Evolutionary conservation across 148 eudicot genomes (phyloP), one percentile per base, ranked within the genome.

Genomic region (Vaccinium vitisidaea): DNA sequence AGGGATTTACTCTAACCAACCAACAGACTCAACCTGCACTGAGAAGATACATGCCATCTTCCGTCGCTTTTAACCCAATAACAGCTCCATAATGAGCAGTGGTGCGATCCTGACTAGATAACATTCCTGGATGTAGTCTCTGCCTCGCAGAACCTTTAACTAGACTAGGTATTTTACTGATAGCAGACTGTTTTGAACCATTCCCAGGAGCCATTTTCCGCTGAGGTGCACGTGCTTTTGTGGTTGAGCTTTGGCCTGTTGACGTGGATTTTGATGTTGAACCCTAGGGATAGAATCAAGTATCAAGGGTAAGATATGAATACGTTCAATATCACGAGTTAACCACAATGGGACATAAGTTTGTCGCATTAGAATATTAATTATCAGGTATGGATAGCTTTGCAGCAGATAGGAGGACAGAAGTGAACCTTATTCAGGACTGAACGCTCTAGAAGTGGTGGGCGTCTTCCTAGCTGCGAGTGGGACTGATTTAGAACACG

Each of bases 51-150:
- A 92, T 93, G 90, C 98, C 98, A 88, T 97, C 99, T 63, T 92
- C 95, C 46, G 98, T 97, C 82, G 89, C 87, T 87, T 94, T 97
- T 58, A 97, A 86, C 77, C 98, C 98, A 84, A 93, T 93, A 32
- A 97, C 95, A 83, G 95, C 93, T 79, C 99, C 99, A 87, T 97
- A 97, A 87, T 97, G 99, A 67, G 95, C 97, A 83, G 98, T 95
- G 75, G 97, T 94, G 78, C 94, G 97, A 92, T 97, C 98, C 83
- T 88, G 95, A 85, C 90, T 91, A 54, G 98, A 95, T 52, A 95
- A 77, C 93, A 97, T 88, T 81, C 99, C 99, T 53, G 98, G 98
- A 90, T 97, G 98, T 55, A 92, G 86, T 87, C 99, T 94, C 91
- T 95, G 94, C 92, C 87, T 95, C 58, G 83, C 74, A 84, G 88